These are phyloP conservation scores for Metschnikowia rubicola DNA, from an alignment of 805 yeast genomes.

Conservation along the genomic window DNA sequence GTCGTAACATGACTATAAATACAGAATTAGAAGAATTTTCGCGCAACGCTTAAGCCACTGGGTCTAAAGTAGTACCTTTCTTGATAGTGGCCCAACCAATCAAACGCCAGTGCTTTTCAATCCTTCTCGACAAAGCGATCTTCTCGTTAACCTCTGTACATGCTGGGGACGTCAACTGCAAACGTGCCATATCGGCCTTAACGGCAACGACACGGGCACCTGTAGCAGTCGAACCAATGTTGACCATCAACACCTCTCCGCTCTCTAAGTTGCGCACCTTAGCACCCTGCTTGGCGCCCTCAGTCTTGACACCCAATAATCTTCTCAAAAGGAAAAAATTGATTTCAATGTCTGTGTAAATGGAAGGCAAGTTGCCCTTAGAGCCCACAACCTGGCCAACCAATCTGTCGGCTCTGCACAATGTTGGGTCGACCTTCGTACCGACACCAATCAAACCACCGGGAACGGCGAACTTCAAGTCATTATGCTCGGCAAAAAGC, in stretches of 20 bases:
- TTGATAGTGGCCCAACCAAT: constrained; percentile 99
- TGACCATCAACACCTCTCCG: constrained; percentile 97
- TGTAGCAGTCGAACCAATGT: constrained; percentile 98
- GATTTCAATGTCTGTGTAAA: constrained; percentile 95
- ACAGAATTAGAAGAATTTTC: constrained; percentile 8
- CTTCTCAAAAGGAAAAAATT: constrained; percentile 95
- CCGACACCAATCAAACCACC: constrained; percentile 99
- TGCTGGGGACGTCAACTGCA: constrained; percentile 94
- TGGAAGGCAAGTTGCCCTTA: constrained; percentile 90
- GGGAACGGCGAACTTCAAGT: constrained; percentile 97
- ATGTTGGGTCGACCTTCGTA: constrained; percentile 96
- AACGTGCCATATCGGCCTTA: constrained; percentile 98
- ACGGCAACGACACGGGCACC: constrained; percentile 99
- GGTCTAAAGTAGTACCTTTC: constrained; percentile 87
- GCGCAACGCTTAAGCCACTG: constrained; percentile 44
- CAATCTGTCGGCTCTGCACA: constrained; percentile 98
- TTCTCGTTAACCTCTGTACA: constrained; percentile 98
- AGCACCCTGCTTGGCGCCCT: constrained; percentile 89
- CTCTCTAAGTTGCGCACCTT: constrained; percentile 91
- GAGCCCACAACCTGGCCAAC: constrained; percentile 99
- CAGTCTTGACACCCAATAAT: constrained; percentile 96
- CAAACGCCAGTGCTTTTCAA: constrained; percentile 99
- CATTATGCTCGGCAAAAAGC: constrained; percentile 95
- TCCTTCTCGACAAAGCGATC: constrained; percentile 98
- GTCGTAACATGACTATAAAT: constrained; percentile 13